A percentile compares a stretch with the other conserved stretches of the same genome.
phyloP scores from a whole-genome alignment of 2,329 filamentous ascomycete genomes.

The Penicillium sp. region DNA sequence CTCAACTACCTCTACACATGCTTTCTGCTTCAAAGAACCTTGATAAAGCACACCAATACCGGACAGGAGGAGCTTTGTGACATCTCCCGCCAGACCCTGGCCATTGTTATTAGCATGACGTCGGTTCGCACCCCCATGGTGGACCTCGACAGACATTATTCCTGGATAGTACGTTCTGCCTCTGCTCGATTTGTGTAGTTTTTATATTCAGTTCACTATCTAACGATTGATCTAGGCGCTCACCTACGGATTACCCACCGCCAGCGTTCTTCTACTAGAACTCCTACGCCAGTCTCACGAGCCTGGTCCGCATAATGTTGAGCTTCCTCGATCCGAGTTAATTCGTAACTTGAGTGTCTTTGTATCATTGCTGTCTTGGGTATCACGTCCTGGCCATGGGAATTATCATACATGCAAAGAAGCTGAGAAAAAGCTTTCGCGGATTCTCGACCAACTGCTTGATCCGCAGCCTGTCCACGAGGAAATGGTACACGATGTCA shows the following conservation, averaged over 20 bases:
- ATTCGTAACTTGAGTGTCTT: constrained; percentile 42
- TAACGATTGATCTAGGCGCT: constrained; percentile 27
- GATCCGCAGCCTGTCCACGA: constrained; percentile 37
- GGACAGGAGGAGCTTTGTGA: constrained; percentile 38
- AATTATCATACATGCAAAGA: constrained; percentile 41
- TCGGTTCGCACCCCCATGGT: constrained; percentile 30
- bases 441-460: constrained; percentile 41
- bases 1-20: constrained; percentile 41
- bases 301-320: constrained; percentile 27
- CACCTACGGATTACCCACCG: constrained; percentile 38
- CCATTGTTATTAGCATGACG: constrained; percentile 35
- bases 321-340: constrained; percentile 35
- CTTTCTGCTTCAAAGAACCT: constrained; percentile 39
- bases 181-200: neutral
- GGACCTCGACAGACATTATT: constrained; percentile 39
- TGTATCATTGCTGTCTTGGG: constrained; percentile 37
- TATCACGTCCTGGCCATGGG: constrained; percentile 37
- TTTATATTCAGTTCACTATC: neutral
- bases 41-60: constrained; percentile 37
- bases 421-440: constrained; percentile 41
- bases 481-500: constrained; percentile 34
- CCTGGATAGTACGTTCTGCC: constrained; percentile 38
- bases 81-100: constrained; percentile 35
- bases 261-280: constrained; percentile 39
- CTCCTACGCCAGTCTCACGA: constrained; percentile 38